Base-by-base conservation (phyloP, 129 eudicot genomes). In the Saposhnikovia divaricata region DNA sequence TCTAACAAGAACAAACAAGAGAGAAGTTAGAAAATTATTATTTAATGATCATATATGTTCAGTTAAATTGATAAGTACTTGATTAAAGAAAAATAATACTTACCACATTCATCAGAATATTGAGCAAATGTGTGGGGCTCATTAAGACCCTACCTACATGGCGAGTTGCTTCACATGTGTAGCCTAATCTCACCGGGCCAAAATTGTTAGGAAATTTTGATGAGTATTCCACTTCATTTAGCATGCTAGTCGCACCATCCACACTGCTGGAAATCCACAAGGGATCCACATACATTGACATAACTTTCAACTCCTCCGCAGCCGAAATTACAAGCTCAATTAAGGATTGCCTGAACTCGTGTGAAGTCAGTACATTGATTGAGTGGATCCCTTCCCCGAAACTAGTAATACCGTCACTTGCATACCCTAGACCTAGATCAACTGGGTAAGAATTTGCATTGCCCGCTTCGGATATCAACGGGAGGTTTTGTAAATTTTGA, bases 41-140 rank as follows among this genome's bases (percentile, higher is more conserved):
- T 50, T 50, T 50, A 4, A 15, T 6, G 28, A 55, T 55, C 27
- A 55, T 5, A 6, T 18, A 53, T 5, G 25, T 53, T 18, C 25
- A 55, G 7, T 21, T 28, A 7, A 59, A 59, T n/a, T 59, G 68
- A 59, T 23, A 8, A 59, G 27, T 21, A 28, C 14, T 59, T 12
- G 9, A n/a, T 16, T 6, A 71, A 19, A 13, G 13, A 40, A 23
- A 39, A 15, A 70, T 40, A 1, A 23, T 71, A 19, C 82, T 0
- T 81, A 87, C 97, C 84, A 83, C 85, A 45, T 89, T 87, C 93
- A 91, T 86, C 27, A 91, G 77, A 80, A 91, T 88, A n/a, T 89
- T 92, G 8, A 91, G 87, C 46, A 91, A 82, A 42, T 79, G 82
- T 34, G 81, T 27, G 37, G 80, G 89, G 66, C 82, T 86, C 90